Base-by-base conservation (phyloP, 495 filamentous ascomycete genomes). In the Cladorrhinum samala region DNA sequence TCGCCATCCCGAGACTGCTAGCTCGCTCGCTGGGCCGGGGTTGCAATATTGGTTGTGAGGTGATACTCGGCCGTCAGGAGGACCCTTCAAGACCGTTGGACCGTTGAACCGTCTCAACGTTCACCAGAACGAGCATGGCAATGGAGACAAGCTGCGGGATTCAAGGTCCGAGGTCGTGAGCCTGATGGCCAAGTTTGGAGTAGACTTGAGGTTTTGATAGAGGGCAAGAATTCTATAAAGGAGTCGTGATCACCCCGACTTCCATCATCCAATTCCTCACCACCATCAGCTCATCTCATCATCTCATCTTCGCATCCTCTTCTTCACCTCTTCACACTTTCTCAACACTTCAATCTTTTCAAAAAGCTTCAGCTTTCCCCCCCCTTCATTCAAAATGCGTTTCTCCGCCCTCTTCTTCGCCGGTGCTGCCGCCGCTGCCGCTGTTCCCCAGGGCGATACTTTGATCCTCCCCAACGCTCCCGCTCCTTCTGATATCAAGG, bases 381-480 rank as follows among this genome's bases (percentile, higher is more conserved):
- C 21, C 23, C n/a, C n/a, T 11, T 14, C 50, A 16, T 44, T 52
- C 54, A 59, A 51, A 1, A 66, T 66, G 63, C 57, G 49, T 52
- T 56, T 61, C 47, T 27, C 52, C 23, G 46, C 40, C 20, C 41
- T 60, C 21, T 53, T 60, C 47, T 45, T 63, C 38, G 41, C 49
- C 16, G 49, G 57, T 24, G 53, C 48, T 18, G 60, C 43, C 46
- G 49, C 53, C 48, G 52, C 54, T 14, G 57, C 60, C 11, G 48
- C 47, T 16, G 19, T 51, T 25, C 14, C 25, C 2, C 40, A 19
- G 37, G 24, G 8, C 6, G 37, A 44, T 3, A 8, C 20, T 19
- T 14, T 54, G 17, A 33, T 48, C n/a, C 49, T 50, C 20, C 45
- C 52, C 42, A 8, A n/a, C 7, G 13, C 33, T 2, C 56, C 54